Evolutionary conservation across 2,329 filamentous ascomycete genomes (phyloP).

Genomic region (Moelleriella libera): DNA sequence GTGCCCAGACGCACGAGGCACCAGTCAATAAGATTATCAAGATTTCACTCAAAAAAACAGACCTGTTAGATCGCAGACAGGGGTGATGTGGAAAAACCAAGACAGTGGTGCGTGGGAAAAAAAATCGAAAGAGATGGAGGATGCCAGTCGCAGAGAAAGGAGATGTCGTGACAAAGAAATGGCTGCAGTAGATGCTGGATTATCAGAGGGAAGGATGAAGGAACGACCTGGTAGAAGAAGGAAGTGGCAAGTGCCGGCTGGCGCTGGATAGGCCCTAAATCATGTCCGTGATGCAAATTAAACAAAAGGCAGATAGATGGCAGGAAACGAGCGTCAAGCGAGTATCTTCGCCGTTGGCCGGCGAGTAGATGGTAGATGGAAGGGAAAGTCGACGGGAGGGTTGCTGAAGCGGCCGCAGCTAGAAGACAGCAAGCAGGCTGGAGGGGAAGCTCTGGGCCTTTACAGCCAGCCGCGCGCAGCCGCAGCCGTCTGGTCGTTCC

Average conservation of each 20-base stretch:
- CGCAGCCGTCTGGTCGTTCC: not conserved
- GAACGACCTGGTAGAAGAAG: constrained; percentile 3
- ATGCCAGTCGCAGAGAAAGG: constrained; percentile 4
- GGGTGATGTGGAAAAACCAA: constrained; percentile 10
- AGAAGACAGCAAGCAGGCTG: not conserved
- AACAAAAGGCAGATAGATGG: constrained; percentile 10
- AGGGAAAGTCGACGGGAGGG: constrained; percentile 4
- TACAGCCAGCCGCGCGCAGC: not conserved
- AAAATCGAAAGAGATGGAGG: constrained; percentile 7
- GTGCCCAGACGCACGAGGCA: constrained; percentile 2
- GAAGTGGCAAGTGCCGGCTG: constrained; percentile 12
- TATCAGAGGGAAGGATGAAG: not conserved
- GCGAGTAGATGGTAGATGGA: not conserved
- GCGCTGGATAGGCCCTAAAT: constrained; percentile 7
- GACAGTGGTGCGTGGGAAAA: constrained; percentile 5
- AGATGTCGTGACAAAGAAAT: constrained; percentile 1
- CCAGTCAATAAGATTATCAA: constrained; percentile 12
- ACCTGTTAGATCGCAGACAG: constrained; percentile 14
- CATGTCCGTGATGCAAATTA: constrained; percentile 5
- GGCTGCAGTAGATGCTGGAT: constrained; percentile 4
- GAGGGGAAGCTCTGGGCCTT: constrained; percentile 2
- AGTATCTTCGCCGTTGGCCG: constrained; percentile 2
- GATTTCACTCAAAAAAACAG: constrained; percentile 13
- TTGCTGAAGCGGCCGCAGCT: constrained; percentile 1
- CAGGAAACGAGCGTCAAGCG: constrained; percentile 9